Base-by-base conservation (phyloP, 768 basidiomycete species). In the Xerocomellus dryophilus region DNA sequence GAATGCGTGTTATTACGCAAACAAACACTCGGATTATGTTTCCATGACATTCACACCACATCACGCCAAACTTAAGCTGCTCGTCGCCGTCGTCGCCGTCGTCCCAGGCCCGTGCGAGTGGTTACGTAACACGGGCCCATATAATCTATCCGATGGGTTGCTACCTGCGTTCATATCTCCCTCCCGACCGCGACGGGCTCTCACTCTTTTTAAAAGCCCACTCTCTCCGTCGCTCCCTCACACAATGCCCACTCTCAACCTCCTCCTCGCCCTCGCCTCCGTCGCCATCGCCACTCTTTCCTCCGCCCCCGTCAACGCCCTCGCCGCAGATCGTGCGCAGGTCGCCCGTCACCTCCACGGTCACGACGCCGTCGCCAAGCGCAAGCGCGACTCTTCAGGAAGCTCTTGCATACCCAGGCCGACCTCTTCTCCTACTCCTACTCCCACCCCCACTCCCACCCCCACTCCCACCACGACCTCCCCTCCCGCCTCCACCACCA, bases 241-340 rank as follows among this genome's bases (percentile, higher is more conserved):
- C 8, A 14, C 2, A 44, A 83, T 83, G 80, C 76, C 81, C 40
- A 63, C 76, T 44, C 40, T 71, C 53, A 85, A 80, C 58, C 64
- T 86, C 62, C 68, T 89, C 56, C 25, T 90, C 49, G 79, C 86
- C 20, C 56, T 90, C 38, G 73, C 81, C 15, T 74, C 83, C 23
- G 64, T 90, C 48, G 79, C 83, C 20, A 62, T 89, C 57, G 54
- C 88, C 56, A 74, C 80, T 43, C 73, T 75, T 59, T 77, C 82
- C 7, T 76, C 80, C 51, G 74, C 65, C 31, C 66, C 80, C 0
- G 80, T 73, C 38, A 74, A 74, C 59, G 88, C 87, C 7, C 74
- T 90, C 46, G 76, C 76, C 6, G 60, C 80, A 5, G 65, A 66
- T 43, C 64, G 59, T 5, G 47, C 57, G 1, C 78, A 76, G 18